These are phyloP conservation scores for Suillus ampliporus DNA, from an alignment of 768 basidiomycete species.

Conservation along the genomic window DNA sequence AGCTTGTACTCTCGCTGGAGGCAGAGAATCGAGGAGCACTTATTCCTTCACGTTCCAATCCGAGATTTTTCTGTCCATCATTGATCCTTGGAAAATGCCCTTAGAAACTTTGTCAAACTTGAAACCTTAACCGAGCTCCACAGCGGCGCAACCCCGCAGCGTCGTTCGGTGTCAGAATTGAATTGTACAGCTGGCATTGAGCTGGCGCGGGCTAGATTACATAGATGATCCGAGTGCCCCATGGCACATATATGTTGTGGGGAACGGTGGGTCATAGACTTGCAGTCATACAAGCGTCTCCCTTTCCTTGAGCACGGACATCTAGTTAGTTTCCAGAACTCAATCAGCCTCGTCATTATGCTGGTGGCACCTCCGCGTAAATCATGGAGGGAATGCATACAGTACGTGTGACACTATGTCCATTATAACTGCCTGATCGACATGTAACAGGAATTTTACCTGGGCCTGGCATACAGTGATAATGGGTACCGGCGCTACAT, in stretches of 20 bases:
- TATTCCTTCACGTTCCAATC: background rate
- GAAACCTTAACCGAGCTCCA: background rate
- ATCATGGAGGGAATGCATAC: constrained; percentile 43
- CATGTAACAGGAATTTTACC: constrained; percentile 45
- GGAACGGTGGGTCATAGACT: background rate
- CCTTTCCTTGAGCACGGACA: background rate
- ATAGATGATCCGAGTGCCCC: background rate
- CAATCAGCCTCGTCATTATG: background rate
- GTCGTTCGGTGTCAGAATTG: background rate
- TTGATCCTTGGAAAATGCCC: background rate
- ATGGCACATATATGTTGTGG: background rate
- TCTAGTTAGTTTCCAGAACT: background rate
- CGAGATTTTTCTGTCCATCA: background rate
- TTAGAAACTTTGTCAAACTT: too few relatives aligned
- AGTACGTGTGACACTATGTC: constrained; percentile 25
- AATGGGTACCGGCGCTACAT: constrained; percentile 53
- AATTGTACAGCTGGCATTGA: constrained; percentile 4
- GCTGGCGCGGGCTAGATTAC: background rate
- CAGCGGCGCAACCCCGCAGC: background rate
- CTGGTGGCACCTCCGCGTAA: constrained; percentile 31
- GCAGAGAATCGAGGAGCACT: background rate
- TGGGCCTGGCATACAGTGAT: constrained; percentile 54
- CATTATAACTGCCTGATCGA: constrained; percentile 6
- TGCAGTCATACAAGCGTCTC: background rate
- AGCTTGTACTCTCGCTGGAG: background rate